A percentile compares a stretch with the other conserved stretches of the same genome.
Evolutionary conservation across 208 protist genomes (phyloP).

Genomic region (Acanthamoeba royreba): DNA sequence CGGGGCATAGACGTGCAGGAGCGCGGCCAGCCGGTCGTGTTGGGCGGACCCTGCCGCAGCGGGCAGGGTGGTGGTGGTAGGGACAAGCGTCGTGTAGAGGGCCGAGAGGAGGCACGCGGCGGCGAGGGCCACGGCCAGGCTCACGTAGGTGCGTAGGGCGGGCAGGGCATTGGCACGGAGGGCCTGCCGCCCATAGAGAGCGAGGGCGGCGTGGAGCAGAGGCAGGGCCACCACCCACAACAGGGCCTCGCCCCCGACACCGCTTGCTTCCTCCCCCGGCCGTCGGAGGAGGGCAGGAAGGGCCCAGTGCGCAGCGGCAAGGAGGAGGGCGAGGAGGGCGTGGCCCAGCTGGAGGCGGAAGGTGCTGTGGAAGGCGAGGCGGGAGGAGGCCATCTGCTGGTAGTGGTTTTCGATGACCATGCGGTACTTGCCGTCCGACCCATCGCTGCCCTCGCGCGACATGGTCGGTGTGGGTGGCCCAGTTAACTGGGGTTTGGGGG

Average conservation of each 20-base stretch:
- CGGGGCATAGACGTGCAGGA: background rate
- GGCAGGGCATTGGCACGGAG: background rate
- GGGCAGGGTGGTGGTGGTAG: no score
- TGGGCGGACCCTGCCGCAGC: background rate
- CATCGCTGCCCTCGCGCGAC: background rate
- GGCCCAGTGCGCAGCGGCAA: background rate
- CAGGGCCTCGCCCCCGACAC: no score
- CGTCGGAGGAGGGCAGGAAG: background rate
- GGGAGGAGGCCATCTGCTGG: background rate
- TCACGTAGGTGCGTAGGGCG: background rate
- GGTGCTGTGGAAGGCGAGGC: background rate
- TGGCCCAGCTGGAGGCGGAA: background rate
- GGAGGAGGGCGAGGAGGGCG: background rate
- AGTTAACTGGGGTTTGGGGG: no score
- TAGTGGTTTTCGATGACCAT: conserved; percentile 38
- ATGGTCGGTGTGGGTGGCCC: no score
- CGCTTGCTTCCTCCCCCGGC: background rate
- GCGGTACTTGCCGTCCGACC: conserved; percentile 16
- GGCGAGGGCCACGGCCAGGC: background rate
- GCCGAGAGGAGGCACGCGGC: background rate
- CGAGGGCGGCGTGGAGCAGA: background rate
- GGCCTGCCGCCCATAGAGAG: background rate
- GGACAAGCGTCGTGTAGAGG: background rate
- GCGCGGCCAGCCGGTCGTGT: background rate
- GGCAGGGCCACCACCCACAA: no score